Evolutionary conservation across 2,329 filamentous ascomycete genomes (phyloP).

Genomic region (Epichloe baconii): DNA sequence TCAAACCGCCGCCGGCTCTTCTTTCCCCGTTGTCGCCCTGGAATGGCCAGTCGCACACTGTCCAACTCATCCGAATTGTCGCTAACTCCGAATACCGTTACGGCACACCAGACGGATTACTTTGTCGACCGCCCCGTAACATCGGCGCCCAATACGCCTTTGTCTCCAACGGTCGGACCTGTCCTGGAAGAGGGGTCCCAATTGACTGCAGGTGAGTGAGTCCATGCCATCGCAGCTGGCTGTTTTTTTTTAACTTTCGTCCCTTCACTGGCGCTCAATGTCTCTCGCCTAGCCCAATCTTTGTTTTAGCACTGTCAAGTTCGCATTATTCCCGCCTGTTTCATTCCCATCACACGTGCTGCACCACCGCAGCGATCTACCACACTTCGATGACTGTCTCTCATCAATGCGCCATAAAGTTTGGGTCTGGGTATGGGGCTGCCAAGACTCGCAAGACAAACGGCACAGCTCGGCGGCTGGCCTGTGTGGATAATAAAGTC

Average conservation of each 20-base stretch:
- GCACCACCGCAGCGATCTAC: not conserved
- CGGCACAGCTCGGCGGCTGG: conserved; percentile 3
- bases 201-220: conserved; percentile 1
- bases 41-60: conserved; percentile 28
- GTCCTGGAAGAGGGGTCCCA: not conserved
- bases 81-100: conserved; percentile 14
- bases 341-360: not conserved
- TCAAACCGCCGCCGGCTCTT: conserved; percentile 32
- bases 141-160: conserved; percentile 17
- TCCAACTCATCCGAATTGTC: conserved; percentile 36
- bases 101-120: conserved; percentile 14
- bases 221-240: not conserved
- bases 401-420: not conserved
- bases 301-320: not conserved
- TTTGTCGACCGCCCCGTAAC: conserved; percentile 15
- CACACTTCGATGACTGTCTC: not conserved
- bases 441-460: not conserved
- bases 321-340: not conserved
- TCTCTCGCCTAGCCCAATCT: not conserved
- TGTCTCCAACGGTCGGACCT: conserved; percentile 6
- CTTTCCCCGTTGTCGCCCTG: conserved; percentile 30
- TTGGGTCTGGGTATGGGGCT: not conserved
- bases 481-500: conserved; percentile 2
- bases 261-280: too few species aligned
- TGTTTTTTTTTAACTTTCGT: not conserved